Percentiles rank a stretch among this genome's conserved stretches.
Conservation (phyloP, 2,329 filamentous ascomycete genomes). For the Trichoderma aggressivum region DNA sequence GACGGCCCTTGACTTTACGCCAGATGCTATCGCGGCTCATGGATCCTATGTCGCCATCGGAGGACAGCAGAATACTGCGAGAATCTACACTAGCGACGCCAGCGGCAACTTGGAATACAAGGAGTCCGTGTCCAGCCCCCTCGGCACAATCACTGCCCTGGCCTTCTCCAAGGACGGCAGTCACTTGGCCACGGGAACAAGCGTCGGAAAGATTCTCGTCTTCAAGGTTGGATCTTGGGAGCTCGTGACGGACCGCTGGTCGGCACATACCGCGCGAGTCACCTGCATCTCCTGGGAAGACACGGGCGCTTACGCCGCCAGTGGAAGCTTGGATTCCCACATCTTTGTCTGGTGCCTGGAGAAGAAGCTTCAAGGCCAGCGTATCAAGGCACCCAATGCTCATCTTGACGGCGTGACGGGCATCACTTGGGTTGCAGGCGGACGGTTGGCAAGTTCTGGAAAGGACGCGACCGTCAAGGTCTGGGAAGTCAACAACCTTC, state of each 20-base stretch:
- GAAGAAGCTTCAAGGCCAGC: conserved; percentile 74
- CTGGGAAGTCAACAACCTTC: conserved; percentile 55
- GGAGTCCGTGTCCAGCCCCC: conserved; percentile 63
- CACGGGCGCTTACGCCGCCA: conserved; percentile 73
- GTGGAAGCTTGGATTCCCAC: conserved; percentile 85
- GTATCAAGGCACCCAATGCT: conserved; percentile 80
- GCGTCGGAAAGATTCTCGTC: conserved; percentile 81
- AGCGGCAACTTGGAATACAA: conserved; percentile 52
- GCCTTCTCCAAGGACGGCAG: conserved; percentile 77
- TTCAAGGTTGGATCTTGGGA: conserved; percentile 63
- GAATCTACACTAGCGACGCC: conserved; percentile 62
- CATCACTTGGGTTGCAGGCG: conserved; percentile 71
- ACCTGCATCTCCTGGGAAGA: conserved; percentile 70
- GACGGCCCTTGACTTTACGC: conserved; percentile 58
- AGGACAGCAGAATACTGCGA: conserved; percentile 67
- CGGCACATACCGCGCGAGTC: conserved; percentile 57
- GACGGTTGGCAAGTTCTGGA: conserved; percentile 73
- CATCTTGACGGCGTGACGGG: conserved; percentile 96
- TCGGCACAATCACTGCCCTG: conserved; percentile 72
- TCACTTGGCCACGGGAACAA: conserved; percentile 76
- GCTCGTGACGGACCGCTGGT: conserved; percentile 72
- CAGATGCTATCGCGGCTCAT: conserved; percentile 69
- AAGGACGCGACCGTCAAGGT: conserved; percentile 89
- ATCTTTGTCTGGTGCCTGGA: conserved; percentile 86
- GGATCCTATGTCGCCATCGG: conserved; percentile 71